Evolutionary conservation across 768 basidiomycete genomes (phyloP), one percentile per base, ranked within the genome.

Genomic region (Coprinopsis marcescibilis): DNA sequence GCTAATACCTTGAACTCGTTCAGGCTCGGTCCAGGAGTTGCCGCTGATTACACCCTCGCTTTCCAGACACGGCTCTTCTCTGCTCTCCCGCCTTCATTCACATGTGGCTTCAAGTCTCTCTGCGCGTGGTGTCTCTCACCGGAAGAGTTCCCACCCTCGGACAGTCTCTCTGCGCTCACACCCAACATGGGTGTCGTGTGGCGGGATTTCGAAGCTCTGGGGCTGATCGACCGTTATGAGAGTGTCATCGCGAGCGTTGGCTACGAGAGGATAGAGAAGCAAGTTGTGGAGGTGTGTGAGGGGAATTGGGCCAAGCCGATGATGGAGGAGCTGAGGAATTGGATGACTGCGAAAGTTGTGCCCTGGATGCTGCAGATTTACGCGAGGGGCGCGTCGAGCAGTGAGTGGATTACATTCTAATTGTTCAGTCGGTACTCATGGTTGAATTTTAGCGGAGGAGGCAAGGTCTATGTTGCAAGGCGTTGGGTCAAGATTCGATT

Each of bases 321-420:
- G 70, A 58, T 94, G 48, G 69, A 71, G 2, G 68, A 61, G 2
- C 64, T 92, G 50, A 69, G 84, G 40, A 61, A 70, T 14, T 94
- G 91, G 89, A 90, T 94, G 78, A 69, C 80, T 7, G 73, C 77
- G 49, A 83, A 77, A 47, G 80, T 94, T 35, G 84, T 88, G 2
- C 80, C 85, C 5, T 94, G 92, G 93, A 80, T 96, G 78, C 51
- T 88, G 19, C 69, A 78, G 58, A 83, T 89, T 34, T 92, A 89
- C 55, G 89, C 85, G 0, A 69, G 80, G 56, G 77, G 77, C 10
- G 81, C 81, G 25, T 68, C 72, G 30, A 80, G 57, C 52, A 64
- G 83, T 83, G 57, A 49, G 74, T 62, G 10, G 19, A 17, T 50
- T 43, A 40, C 30, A n/a, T 40, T 48, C 30, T 35, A 50, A 52